phyloP scores from a whole-genome alignment of 83 land plant genomes.

The Picea mariana region DNA sequence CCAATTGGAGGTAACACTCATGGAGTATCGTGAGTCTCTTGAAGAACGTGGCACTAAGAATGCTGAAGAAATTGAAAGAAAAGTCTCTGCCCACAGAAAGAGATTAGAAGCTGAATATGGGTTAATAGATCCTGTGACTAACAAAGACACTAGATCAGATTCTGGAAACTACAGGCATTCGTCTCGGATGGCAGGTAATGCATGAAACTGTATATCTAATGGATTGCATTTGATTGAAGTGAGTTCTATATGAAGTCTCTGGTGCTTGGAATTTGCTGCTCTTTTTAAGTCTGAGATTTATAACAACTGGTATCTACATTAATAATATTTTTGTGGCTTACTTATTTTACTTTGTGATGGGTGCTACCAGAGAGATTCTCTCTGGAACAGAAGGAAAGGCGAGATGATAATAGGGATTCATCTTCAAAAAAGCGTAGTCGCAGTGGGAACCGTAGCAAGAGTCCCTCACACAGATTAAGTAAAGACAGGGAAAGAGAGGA shows the following conservation, averaged over 20 bases:
- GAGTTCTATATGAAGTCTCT: slow-evolving; percentile 13
- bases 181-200: slow-evolving; percentile 24
- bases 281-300: slow-evolving; percentile 1
- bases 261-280: slow-evolving; percentile 3
- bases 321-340: slow-evolving; percentile 3
- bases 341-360: slow-evolving; percentile 14
- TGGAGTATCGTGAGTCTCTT: slow-evolving; percentile 96
- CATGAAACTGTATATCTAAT: slow-evolving; percentile 4
- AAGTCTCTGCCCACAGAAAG: slow-evolving; percentile 65
- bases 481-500: slow-evolving; percentile 62
- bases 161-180: slow-evolving; percentile 37
- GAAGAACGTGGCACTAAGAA: slow-evolving; percentile 88
- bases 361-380: slow-evolving; percentile 52
- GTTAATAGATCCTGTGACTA: slow-evolving; percentile 46
- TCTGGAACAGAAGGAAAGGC: slow-evolving; percentile 60
- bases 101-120: slow-evolving; percentile 83
- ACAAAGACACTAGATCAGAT: slow-evolving; percentile 23
- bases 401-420: slow-evolving; percentile 63
- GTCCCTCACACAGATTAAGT: slow-evolving; percentile 54
- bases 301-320: neutral
- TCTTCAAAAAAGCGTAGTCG: slow-evolving; percentile 71
- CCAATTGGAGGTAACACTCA: slow-evolving; percentile 81
- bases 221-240: slow-evolving; percentile 1
- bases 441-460: slow-evolving; percentile 56
- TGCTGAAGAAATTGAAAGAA: slow-evolving; percentile 87